Percentiles rank a stretch among this genome's conserved stretches.
Evolutionary conservation across 2,329 filamentous ascomycete species (phyloP).

Genomic region (Aspergillus niger): DNA sequence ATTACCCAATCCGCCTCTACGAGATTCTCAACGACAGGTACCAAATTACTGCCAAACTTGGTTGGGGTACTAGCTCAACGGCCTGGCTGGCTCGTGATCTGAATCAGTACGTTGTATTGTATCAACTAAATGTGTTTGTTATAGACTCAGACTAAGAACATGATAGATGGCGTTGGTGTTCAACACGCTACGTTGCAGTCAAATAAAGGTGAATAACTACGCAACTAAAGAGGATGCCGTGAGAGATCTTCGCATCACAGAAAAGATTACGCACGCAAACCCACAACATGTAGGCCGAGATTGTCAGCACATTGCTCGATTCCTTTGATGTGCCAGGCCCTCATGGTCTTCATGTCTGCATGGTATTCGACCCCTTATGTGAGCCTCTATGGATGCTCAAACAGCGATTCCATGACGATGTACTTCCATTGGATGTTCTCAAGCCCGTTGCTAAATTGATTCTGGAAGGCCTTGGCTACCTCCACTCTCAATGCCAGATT

Average conservation of each 20-base stretch:
- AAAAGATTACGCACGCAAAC: constrained; percentile 33
- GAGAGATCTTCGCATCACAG: constrained; percentile 34
- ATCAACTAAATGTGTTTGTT: not conserved
- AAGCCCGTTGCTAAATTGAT: constrained; percentile 36
- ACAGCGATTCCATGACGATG: constrained; percentile 27
- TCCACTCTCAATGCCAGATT: constrained; percentile 42
- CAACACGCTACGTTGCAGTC: constrained; percentile 35
- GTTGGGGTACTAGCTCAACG: constrained; percentile 43
- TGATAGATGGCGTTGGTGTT: constrained; percentile 29
- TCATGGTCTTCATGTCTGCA: constrained; percentile 35
- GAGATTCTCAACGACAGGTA: constrained; percentile 37
- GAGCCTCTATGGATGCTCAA: constrained; percentile 39
- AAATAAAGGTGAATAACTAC: constrained; percentile 35
- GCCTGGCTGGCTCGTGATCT: constrained; percentile 45
- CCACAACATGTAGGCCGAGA: constrained; percentile 32
- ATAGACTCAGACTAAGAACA: constrained; percentile 10
- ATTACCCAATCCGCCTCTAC: constrained; percentile 18
- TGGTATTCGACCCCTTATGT: constrained; percentile 40
- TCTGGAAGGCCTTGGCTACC: constrained; percentile 43
- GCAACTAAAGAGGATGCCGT: constrained; percentile 23
- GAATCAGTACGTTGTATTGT: constrained; percentile 19
- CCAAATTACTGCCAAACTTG: constrained; percentile 42
- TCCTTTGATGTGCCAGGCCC: constrained; percentile 34
- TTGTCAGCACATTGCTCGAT: constrained; percentile 37
- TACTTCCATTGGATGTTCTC: constrained; percentile 31